These are phyloP conservation scores for Paecilomyces dactylethromorphus DNA, from an alignment of 2,329 filamentous ascomycete genomes.

Conservation along the genomic window DNA sequence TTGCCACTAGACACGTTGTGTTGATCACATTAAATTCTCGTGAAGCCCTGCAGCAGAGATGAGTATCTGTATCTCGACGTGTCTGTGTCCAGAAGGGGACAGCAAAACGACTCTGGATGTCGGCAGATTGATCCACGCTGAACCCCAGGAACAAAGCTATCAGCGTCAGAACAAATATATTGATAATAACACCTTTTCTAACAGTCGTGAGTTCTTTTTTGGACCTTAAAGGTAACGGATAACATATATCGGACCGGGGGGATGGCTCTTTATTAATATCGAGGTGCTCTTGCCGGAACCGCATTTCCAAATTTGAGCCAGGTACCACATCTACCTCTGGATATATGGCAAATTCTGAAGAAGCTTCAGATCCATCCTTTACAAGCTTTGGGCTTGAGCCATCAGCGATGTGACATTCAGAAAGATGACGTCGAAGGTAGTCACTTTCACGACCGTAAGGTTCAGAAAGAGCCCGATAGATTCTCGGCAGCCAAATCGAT, in stretches of 20 bases:
- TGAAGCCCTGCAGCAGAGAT: too few relatives aligned
- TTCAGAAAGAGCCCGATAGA: constrained; percentile 11
- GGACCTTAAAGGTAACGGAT: background rate
- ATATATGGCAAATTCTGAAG: background rate
- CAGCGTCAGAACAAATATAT: background rate
- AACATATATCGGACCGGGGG: background rate
- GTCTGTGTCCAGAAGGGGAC: background rate
- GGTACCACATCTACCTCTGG: background rate
- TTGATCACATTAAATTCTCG: background rate
- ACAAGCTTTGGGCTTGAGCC: background rate
- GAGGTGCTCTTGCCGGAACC: background rate
- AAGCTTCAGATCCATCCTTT: background rate
- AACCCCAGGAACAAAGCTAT: background rate
- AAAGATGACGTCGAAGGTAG: constrained; percentile 6
- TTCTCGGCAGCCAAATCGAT: constrained; percentile 19
- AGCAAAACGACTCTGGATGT: background rate
- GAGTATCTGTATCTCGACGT: background rate
- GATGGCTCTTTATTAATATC: background rate
- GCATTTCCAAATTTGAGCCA: background rate
- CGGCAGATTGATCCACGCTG: background rate
- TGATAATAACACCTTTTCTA: background rate
- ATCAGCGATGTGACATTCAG: background rate
- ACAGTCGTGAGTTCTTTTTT: background rate
- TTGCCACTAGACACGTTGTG: background rate
- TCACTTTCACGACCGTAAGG: constrained; percentile 5